Percentiles rank a stretch among this genome's conserved stretches.
Conservation (phyloP, 2,329 filamentous ascomycete genomes). For the Talaromyces islandicus region DNA sequence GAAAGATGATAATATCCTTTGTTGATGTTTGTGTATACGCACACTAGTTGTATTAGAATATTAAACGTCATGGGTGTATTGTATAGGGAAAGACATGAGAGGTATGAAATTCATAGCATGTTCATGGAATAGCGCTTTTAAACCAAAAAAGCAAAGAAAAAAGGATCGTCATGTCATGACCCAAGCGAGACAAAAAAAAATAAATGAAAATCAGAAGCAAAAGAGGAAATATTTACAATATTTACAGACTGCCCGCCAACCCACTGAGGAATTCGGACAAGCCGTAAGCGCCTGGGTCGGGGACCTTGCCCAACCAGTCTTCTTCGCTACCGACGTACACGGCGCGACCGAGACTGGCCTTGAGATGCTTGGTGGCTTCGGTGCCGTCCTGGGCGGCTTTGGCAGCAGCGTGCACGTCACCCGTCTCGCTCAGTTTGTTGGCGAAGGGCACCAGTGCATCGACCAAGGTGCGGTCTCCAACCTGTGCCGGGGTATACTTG, state of each 20-base stretch:
- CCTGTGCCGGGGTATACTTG: conserved; percentile 82
- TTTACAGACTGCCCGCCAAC: conserved; percentile 48
- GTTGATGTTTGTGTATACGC: neutral
- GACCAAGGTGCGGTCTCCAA: conserved; percentile 83
- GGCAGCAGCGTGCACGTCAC: conserved; percentile 66
- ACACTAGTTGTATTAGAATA: neutral
- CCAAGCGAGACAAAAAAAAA: neutral
- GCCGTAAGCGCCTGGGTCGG: conserved; percentile 71
- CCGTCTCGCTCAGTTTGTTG: conserved; percentile 59
- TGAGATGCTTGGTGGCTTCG: conserved; percentile 84
- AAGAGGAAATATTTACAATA: neutral
- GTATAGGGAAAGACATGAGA: neutral
- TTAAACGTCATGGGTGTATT: neutral
- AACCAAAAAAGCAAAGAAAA: neutral
- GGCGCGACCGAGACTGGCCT: conserved; percentile 74
- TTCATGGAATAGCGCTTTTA: neutral
- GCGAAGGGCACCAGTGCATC: conserved; percentile 89
- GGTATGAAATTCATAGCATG: neutral
- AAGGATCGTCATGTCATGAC: neutral
- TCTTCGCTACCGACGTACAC: conserved; percentile 70
- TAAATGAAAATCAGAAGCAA: neutral
- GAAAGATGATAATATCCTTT: neutral
- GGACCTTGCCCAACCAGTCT: conserved; percentile 63
- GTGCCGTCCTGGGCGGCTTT: conserved; percentile 69
- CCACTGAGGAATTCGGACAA: conserved; percentile 79